Percentiles rank a stretch among this genome's conserved stretches.
phyloP scores from a whole-genome alignment of 176 grass and related monocot species.

The Phragmites australis region DNA sequence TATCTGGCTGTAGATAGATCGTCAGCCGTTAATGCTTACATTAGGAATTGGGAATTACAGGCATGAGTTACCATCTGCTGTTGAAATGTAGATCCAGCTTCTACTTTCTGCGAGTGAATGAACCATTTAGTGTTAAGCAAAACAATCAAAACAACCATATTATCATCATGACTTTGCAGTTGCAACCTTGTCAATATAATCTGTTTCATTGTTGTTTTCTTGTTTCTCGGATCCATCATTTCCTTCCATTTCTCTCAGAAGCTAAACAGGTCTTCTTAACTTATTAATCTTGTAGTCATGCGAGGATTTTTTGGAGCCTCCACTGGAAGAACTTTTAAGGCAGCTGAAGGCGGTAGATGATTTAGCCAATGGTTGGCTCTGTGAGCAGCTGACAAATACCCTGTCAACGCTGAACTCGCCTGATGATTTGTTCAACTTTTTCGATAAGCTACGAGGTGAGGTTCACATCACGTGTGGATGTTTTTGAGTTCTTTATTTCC shows the following conservation, averaged over 20 bases:
- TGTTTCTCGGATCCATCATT: background rate
- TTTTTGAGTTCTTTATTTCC: background rate
- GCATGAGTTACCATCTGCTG: background rate
- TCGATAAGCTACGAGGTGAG: conserved; percentile 77
- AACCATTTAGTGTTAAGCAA: background rate
- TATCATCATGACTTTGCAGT: background rate
- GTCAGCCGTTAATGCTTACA: background rate
- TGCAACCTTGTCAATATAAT: background rate
- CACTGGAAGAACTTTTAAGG: conserved; percentile 70
- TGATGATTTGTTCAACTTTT: conserved; percentile 89
- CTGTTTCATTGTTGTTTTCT: background rate
- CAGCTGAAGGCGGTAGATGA: conserved; percentile 61
- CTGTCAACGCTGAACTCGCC: conserved; percentile 61
- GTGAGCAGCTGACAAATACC: conserved; percentile 54
- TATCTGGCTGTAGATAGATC: background rate
- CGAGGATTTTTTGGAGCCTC: conserved; percentile 76
- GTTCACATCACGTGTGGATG: background rate
- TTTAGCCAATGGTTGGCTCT: conserved; percentile 59
- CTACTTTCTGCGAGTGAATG: background rate
- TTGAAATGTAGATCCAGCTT: background rate
- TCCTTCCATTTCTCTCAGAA: background rate
- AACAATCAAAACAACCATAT: background rate
- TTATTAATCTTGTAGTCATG: conserved; percentile 62
- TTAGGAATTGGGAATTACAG: background rate
- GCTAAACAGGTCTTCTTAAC: background rate